These are phyloP conservation scores for Rugosomyces carneus DNA, from an alignment of 1,284 basidiomycete species.

Conservation along the genomic window DNA sequence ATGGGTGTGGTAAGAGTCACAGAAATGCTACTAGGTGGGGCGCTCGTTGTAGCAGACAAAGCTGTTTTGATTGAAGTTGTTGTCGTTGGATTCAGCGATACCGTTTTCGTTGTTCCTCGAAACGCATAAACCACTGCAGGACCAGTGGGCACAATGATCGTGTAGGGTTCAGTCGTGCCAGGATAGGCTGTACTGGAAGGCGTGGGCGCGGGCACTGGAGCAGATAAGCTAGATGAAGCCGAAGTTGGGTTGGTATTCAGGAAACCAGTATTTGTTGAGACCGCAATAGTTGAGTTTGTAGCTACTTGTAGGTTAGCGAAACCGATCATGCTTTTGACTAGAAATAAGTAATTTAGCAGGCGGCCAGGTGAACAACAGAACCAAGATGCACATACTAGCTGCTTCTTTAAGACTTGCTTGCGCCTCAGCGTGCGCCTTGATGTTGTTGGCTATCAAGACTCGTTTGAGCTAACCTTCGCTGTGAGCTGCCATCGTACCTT, in stretches of 20 bases:
- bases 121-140: constrained; percentile 2
- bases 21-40: background rate
- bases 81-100: background rate
- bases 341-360: background rate
- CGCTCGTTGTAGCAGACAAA: background rate
- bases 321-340: constrained; percentile 9
- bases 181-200: background rate
- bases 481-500: constrained; percentile 1
- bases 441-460: too few species aligned
- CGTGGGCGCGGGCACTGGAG: background rate
- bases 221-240: background rate
- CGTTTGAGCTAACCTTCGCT: background rate
- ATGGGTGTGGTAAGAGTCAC: background rate
- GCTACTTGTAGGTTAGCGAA: background rate
- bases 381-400: background rate
- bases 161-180: background rate
- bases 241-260: constrained; percentile 6
- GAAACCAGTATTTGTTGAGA: constrained; percentile 2
- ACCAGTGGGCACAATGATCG: constrained; percentile 1
- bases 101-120: background rate
- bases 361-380: too few species aligned
- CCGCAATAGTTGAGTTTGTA: background rate
- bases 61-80: background rate
- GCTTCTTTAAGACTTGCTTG: constrained; percentile 5
- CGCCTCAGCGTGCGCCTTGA: too few species aligned